These are phyloP conservation scores for Podila epigama DNA, from an alignment of 192 early-diverging fungal genomes.

Conservation along the genomic window DNA sequence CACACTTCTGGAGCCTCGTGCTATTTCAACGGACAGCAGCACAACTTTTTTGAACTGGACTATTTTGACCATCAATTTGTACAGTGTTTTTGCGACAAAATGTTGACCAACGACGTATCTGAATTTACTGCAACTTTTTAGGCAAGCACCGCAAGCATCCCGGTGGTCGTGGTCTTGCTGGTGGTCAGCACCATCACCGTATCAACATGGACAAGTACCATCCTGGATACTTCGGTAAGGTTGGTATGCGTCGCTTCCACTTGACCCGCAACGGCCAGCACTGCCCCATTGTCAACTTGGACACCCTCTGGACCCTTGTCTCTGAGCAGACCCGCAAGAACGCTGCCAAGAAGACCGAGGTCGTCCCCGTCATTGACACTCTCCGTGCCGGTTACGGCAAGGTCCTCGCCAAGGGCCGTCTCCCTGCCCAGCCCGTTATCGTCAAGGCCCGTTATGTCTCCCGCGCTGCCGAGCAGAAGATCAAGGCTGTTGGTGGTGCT, in stretches of 20 bases:
- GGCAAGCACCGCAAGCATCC: constrained; percentile 99
- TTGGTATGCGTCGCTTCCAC: constrained; percentile 99
- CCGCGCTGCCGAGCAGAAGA: constrained; percentile 96
- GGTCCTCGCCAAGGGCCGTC: constrained; percentile 93
- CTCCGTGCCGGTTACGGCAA: constrained; percentile 87
- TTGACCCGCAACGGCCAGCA: constrained; percentile 90
- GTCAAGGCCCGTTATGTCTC: constrained; percentile 94
- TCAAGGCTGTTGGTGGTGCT: constrained; percentile 95
- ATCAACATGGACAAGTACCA: constrained; percentile 99
- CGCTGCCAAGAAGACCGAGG: constrained; percentile 82
- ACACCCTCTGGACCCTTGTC: constrained; percentile 90
- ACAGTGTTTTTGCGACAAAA: too few relatives aligned
- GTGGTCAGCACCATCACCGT: constrained; percentile 99
- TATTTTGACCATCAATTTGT: too few relatives aligned
- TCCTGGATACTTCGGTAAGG: constrained; percentile 99
- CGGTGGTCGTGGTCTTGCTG: constrained; percentile 99
- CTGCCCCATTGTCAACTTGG: constrained; percentile 86
- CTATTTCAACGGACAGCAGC: too few relatives aligned
- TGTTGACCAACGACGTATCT: not conserved
- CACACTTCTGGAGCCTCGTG: too few relatives aligned
- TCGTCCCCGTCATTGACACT: constrained; percentile 94
- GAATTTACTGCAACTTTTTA: constrained; percentile 7
- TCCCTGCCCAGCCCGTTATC: constrained; percentile 91
- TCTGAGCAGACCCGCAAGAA: constrained; percentile 82
- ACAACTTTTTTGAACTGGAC: too few relatives aligned